A percentile compares a stretch with the other conserved stretches of the same genome.
These are phyloP conservation scores for Camelina laxa DNA, from an alignment of 345 rosid genomes.

Conservation along the genomic window DNA sequence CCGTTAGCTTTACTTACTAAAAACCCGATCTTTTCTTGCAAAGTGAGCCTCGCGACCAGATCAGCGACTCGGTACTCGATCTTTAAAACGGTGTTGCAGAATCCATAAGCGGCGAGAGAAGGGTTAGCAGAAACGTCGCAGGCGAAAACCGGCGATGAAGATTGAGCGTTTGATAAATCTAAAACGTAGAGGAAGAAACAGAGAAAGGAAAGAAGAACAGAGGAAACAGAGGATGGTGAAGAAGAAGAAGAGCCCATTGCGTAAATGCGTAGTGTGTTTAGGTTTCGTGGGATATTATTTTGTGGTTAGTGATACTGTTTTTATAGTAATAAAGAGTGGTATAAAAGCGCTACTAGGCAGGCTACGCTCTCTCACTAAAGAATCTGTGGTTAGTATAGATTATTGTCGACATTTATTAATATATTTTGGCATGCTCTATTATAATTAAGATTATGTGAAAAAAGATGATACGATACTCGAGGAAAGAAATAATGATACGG, in stretches of 20 bases:
- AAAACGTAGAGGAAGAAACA: conserved; percentile 7
- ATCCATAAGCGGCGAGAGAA: conserved; percentile 52
- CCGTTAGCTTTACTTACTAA: conserved; percentile 58
- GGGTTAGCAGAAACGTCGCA: conserved; percentile 66
- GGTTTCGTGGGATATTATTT: conserved; percentile 21
- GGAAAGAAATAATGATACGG: conserved; percentile 41
- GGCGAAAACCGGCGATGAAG: conserved; percentile 64
- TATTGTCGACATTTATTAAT: conserved; percentile 4
- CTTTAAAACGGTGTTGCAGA: conserved; percentile 59
- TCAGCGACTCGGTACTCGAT: conserved; percentile 65
- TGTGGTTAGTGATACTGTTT: conserved; percentile 23
- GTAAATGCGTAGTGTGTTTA: not conserved
- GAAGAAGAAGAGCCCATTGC: conserved; percentile 45
- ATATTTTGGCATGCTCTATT: not conserved
- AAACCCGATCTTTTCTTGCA: conserved; percentile 76
- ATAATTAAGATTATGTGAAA: conserved; percentile 25
- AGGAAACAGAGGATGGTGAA: conserved; percentile 46
- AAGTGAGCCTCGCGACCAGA: conserved; percentile 70
- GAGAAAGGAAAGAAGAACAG: conserved; percentile 46
- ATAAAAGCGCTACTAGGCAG: not conserved
- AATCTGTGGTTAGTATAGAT: conserved; percentile 28
- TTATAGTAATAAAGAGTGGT: conserved; percentile 26
- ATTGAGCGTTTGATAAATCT: conserved; percentile 42
- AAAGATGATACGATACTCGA: conserved; percentile 31
- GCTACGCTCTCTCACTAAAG: conserved; percentile 28